A percentile compares a stretch with the other conserved stretches of the same genome.
Conservation (phyloP, 768 basidiomycete species). For the Calocybe cyanea region DNA sequence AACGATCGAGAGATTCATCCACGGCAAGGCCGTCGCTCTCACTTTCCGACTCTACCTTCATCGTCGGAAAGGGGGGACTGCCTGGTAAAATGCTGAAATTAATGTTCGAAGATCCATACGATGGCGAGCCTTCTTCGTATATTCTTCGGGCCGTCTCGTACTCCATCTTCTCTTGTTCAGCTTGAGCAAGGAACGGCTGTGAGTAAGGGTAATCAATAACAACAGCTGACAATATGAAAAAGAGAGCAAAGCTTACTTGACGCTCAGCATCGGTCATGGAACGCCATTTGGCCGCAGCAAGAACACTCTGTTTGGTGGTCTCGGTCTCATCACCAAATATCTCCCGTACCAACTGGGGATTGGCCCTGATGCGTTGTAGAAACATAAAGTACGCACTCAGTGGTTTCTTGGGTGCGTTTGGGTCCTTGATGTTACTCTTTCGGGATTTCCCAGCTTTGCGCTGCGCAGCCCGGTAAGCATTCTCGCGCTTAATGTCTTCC, state of each 20-base stretch:
- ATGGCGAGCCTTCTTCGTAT: slow-evolving; percentile 81
- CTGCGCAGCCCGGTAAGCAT: slow-evolving; percentile 85
- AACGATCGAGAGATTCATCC: slow-evolving; percentile 36
- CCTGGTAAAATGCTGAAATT: slow-evolving; percentile 79
- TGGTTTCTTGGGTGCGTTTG: slow-evolving; percentile 95
- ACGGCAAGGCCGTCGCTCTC: slow-evolving; percentile 61
- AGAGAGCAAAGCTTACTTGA: slow-evolving; percentile 52
- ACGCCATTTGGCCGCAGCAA: slow-evolving; percentile 92
- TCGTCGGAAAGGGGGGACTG: slow-evolving; percentile 58
- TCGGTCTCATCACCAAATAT: slow-evolving; percentile 90
- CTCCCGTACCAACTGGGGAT: slow-evolving; percentile 66
- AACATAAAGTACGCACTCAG: slow-evolving; percentile 95
- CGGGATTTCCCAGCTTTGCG: slow-evolving; percentile 90
- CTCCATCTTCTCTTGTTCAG: slow-evolving; percentile 93
- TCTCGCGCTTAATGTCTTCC: slow-evolving; percentile 93
- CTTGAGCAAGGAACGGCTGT: slow-evolving; percentile 89
- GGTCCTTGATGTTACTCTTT: slow-evolving; percentile 94
- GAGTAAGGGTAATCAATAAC: slow-evolving; percentile 10
- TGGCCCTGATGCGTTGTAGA: slow-evolving; percentile 83
- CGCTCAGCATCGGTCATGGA: slow-evolving; percentile 91
- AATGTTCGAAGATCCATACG: slow-evolving; percentile 66
- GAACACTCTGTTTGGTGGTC: slow-evolving; percentile 91
- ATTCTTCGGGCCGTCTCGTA: slow-evolving; percentile 82
- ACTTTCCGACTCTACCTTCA: slow-evolving; percentile 64
- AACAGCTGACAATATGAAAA: slow-evolving; percentile 1